Evolutionary conservation across 441 rosid genomes (phyloP).

Genomic region (Populus hybrid): DNA sequence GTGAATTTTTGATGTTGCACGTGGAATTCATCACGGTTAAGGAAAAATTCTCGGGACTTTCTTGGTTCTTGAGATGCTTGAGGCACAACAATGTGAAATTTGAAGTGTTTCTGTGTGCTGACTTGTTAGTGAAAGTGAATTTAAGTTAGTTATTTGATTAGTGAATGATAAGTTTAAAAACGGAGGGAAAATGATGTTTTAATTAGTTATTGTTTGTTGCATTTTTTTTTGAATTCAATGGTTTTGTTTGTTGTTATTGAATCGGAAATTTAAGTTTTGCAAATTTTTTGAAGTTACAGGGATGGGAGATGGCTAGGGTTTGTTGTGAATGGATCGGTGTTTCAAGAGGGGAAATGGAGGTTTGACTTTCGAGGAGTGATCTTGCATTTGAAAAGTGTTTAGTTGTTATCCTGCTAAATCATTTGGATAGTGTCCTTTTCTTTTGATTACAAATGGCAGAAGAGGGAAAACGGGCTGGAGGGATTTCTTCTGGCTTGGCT

Average conservation of each 20-base stretch:
- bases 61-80: neutral
- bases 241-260: constrained; percentile 5
- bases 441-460: constrained; percentile 64
- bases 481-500: constrained; percentile 89
- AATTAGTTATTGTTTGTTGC: neutral
- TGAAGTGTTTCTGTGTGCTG: neutral
- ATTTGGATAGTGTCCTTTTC: constrained; percentile 6
- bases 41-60: neutral
- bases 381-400: neutral
- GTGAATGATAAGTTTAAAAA: neutral
- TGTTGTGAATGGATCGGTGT: constrained; percentile 6
- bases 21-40: neutral
- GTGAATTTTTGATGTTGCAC: neutral
- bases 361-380: neutral
- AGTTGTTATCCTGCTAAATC: neutral
- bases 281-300: constrained; percentile 1
- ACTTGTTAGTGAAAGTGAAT: neutral
- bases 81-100: neutral
- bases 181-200: neutral
- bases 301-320: constrained; percentile 14
- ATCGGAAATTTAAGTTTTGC: neutral
- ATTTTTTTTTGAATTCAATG: neutral
- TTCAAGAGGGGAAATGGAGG: neutral
- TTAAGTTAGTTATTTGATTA: neutral
- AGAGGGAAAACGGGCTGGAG: constrained; percentile 58